phyloP scores from a whole-genome alignment of 805 yeast species.

The Danielia reshetovae region DNA sequence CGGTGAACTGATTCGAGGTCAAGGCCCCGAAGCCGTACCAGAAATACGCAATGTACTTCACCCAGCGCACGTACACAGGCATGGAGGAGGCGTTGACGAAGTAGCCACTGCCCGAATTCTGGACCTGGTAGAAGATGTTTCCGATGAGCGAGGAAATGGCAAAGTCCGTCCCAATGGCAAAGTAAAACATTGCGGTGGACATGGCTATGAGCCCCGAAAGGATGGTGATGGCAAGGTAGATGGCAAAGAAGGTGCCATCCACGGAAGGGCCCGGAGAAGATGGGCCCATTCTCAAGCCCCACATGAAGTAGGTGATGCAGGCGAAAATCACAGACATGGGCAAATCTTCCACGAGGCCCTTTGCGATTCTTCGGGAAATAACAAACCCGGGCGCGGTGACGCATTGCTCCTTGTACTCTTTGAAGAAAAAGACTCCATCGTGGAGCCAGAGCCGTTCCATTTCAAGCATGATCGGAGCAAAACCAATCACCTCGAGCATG shows the following conservation, averaged over 20 bases:
- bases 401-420: constrained; percentile 70
- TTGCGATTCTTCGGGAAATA: constrained; percentile 60
- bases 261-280: constrained; percentile 5
- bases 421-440: constrained; percentile 34
- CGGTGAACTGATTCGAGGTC: constrained; percentile 61
- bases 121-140: constrained; percentile 63
- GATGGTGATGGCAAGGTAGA: constrained; percentile 56
- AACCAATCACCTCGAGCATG: constrained; percentile 37
- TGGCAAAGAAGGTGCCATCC: constrained; percentile 42
- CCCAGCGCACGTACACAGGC: constrained; percentile 88
- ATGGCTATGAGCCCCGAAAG: constrained; percentile 54
- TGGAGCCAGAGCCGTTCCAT: constrained; percentile 34
- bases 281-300: constrained; percentile 50
- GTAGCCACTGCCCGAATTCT: constrained; percentile 77
- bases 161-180: constrained; percentile 58
- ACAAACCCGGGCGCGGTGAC: constrained; percentile 66
- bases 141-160: constrained; percentile 58
- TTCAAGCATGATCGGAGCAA: constrained; percentile 38
- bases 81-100: constrained; percentile 67
- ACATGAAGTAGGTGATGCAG: constrained; percentile 68
- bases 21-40: constrained; percentile 79
- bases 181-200: constrained; percentile 49
- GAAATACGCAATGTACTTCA: constrained; percentile 67
- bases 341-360: constrained; percentile 65
- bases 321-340: constrained; percentile 58